phyloP scores from a whole-genome alignment of 805 yeast species.

The Myxozyma mucilagina region DNA sequence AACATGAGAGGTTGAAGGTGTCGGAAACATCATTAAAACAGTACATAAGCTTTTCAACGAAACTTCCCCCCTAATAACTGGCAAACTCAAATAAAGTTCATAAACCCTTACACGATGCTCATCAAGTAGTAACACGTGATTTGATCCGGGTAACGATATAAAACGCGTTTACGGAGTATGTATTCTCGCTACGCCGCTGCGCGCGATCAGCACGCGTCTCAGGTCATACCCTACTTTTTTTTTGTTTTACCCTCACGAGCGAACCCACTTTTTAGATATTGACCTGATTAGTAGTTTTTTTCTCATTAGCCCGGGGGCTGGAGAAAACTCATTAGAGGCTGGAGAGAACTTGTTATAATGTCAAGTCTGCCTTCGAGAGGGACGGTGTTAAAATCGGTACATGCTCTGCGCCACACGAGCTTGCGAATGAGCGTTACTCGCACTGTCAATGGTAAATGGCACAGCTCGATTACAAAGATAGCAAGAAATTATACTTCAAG shows the following conservation, averaged over 20 bases:
- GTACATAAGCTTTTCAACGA: background rate
- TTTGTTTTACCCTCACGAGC: too few species aligned
- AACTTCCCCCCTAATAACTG: background rate
- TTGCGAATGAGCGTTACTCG: background rate
- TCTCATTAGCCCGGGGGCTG: too few species aligned
- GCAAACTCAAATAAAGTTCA: background rate
- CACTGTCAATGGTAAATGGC: background rate
- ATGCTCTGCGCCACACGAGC: background rate
- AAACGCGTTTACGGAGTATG: background rate
- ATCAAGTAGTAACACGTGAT: background rate
- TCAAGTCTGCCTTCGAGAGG: too few species aligned
- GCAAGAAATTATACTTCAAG: background rate
- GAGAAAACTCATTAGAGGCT: too few species aligned
- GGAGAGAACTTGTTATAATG: too few species aligned
- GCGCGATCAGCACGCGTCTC: background rate
- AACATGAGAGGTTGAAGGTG: constrained; percentile 61
- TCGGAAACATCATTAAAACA: constrained; percentile 74
- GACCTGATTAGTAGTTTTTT: too few species aligned
- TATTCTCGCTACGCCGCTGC: background rate
- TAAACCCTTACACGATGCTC: background rate
- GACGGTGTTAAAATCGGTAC: background rate
- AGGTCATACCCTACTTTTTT: too few species aligned
- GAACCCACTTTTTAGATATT: too few species aligned
- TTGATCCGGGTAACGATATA: background rate
- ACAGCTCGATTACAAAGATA: background rate